phyloP scores from a whole-genome alignment of 768 basidiomycete species.

The Clathrus columnatus region DNA sequence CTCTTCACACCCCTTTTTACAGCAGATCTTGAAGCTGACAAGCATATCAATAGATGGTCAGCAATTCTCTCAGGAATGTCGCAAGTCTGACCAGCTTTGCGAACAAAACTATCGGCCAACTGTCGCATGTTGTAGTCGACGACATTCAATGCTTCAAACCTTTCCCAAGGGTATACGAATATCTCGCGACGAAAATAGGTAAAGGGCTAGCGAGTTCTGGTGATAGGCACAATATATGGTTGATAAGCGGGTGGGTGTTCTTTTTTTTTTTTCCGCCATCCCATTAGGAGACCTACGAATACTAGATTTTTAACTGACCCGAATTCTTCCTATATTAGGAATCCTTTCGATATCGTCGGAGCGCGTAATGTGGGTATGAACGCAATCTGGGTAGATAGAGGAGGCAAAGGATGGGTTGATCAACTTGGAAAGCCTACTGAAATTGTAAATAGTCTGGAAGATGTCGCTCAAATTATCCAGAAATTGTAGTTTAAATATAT shows the following conservation, averaged over 20 bases:
- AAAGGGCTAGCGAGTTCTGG: slow-evolving; percentile 10
- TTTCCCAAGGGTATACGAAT: slow-evolving; percentile 18
- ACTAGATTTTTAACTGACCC: background rate
- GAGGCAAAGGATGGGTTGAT: slow-evolving; percentile 20
- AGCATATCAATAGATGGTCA: slow-evolving; percentile 18
- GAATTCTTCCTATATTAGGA: slow-evolving; percentile 13
- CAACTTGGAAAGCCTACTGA: slow-evolving; percentile 11
- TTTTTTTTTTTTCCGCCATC: no score
- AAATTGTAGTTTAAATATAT: background rate
- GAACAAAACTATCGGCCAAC: background rate
- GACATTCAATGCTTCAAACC: slow-evolving; percentile 21
- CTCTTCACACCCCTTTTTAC: background rate
- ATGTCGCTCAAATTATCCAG: slow-evolving; percentile 12
- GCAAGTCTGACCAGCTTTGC: background rate
- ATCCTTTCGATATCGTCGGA: slow-evolving; percentile 25
- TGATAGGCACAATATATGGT: slow-evolving; percentile 17
- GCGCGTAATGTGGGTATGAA: slow-evolving; percentile 19
- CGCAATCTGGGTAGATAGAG: slow-evolving; percentile 23
- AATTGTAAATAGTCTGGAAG: slow-evolving; percentile 15
- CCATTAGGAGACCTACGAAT: no score
- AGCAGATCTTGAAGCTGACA: background rate
- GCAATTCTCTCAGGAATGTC: slow-evolving; percentile 14
- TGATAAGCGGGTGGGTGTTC: slow-evolving; percentile 27
- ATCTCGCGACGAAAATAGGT: slow-evolving; percentile 13
- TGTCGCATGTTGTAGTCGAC: slow-evolving; percentile 16